A percentile compares a stretch with the other conserved stretches of the same genome.
phyloP scores from a whole-genome alignment of 2,329 filamentous ascomycete species.

The Cyphellophora europaea region DNA sequence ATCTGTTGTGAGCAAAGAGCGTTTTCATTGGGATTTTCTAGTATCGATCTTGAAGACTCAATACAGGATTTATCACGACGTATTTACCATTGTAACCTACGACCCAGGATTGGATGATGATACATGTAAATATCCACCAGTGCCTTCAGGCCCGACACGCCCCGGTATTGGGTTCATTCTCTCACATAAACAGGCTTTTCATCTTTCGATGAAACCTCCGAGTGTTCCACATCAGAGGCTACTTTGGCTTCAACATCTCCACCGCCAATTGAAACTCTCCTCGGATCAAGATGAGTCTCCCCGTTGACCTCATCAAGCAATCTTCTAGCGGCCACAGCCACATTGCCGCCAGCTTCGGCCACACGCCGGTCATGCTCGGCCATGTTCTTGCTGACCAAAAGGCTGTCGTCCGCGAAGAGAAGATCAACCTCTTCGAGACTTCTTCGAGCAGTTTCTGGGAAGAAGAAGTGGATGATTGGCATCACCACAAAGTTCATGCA shows the following conservation, averaged over 20 bases:
- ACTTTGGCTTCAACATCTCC: constrained; percentile 6
- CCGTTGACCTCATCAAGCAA: constrained; percentile 24
- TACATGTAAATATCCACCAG: no score
- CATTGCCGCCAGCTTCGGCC: constrained; percentile 21
- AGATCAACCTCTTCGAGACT: constrained; percentile 36
- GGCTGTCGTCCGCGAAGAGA: constrained; percentile 29
- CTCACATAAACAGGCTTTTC: not conserved
- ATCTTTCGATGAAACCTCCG: constrained; percentile 2
- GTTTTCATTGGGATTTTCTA: no score
- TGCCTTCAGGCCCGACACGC: no score
- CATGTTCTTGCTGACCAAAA: constrained; percentile 24
- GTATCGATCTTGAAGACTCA: no score
- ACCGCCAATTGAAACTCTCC: constrained; percentile 6
- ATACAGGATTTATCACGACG: no score
- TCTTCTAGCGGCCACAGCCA: constrained; percentile 21
- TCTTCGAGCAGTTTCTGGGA: constrained; percentile 40
- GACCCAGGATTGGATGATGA: no score
- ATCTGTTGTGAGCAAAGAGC: no score
- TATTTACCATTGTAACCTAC: no score
- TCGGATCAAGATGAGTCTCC: constrained; percentile 12
- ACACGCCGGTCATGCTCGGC: constrained; percentile 21
- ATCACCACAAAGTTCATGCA: constrained; percentile 36
- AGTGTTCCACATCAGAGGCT: constrained; percentile 2
- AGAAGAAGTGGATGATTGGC: constrained; percentile 45
- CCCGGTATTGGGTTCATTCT: no score